Evolutionary conservation across 2,329 filamentous ascomycete species (phyloP), one percentile per base, ranked within the genome.

Genomic region (Diaporthe eres): DNA sequence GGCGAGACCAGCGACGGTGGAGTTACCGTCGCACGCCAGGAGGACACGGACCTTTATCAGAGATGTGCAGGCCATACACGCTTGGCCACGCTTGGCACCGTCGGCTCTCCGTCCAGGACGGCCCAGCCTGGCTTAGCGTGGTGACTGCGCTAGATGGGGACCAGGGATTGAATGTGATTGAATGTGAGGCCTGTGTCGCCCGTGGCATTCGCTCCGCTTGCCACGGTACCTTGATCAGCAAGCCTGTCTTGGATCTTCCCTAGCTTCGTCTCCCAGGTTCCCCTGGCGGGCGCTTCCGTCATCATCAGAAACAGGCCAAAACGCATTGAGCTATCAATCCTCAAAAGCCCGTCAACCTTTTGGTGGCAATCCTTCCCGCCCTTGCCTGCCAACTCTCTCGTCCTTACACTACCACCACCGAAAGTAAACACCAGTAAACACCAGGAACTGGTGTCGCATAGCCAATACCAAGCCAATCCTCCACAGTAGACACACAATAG

Each of bases 201-300:
- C 61, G 61, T 60, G 57, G 57, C 44, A 39, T 53, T 51, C 31
- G 63, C 22, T 68, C 63, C 63, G 63, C 53, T 68, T 68, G 44
- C 28, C 28, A 67, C 44, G 22, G 61, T 42, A 49, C 58, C n/a
- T 25, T 44, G 37, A 25, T 39, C 34, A 42, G n/a, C 37, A 61
- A 39, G 13, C 22, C 58, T 61, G 37, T 28, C 61, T 28, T 49
- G 42, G 37, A 65, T 47, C 61, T 65, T 31, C 61, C 61, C 61
- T 53, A 53, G 47, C 65, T 68, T 53, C 47, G 39, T 37, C n/a
- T 68, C 47, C 65, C 13, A 53, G 47, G 47, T 68, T 68, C 65
- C 65, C 65, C 65, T 68, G 65, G 65, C 65, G 65, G 47, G 65
- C 47, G n/a, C 65, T 68, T 68, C 65, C 47, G 65, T 68, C 63